phyloP scores from a whole-genome alignment of 352 stramenopile genomes.

The Phytophthora tentaculata region DNA sequence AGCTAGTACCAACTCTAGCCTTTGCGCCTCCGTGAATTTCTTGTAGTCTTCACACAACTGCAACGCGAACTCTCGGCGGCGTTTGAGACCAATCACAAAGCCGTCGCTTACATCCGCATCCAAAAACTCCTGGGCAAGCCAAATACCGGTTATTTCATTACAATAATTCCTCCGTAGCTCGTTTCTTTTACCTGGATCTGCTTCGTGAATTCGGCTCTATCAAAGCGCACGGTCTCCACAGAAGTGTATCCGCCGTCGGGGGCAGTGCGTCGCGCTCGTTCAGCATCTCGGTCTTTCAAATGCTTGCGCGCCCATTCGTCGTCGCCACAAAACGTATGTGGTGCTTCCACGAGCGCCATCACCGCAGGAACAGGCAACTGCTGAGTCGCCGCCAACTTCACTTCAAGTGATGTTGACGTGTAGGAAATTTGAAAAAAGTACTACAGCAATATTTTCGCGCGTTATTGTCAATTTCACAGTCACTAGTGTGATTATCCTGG shows the following conservation, averaged over 20 bases:
- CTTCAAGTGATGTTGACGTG: conserved; percentile 29
- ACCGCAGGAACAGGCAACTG: not conserved
- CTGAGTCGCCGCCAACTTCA: conserved; percentile 1
- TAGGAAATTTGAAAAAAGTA: no score
- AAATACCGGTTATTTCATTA: not conserved
- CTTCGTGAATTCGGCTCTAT: conserved; percentile 61
- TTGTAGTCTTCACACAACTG: conserved; percentile 80
- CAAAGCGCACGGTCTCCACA: conserved; percentile 55
- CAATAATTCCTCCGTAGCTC: not conserved
- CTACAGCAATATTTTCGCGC: no score
- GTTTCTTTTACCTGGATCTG: conserved; percentile 51
- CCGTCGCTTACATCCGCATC: conserved; percentile 75
- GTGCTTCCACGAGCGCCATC: not conserved
- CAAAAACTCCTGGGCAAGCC: conserved; percentile 49
- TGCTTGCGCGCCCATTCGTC: conserved; percentile 65
- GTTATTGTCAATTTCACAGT: not conserved
- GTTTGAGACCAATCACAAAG: conserved; percentile 87
- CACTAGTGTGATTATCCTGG: not conserved
- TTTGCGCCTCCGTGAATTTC: conserved; percentile 78
- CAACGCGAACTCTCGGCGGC: conserved; percentile 75
- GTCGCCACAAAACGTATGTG: conserved; percentile 47
- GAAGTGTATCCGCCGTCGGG: conserved; percentile 37
- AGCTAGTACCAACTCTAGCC: conserved; percentile 79
- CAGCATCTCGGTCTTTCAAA: conserved; percentile 42
- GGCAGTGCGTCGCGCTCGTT: conserved; percentile 39